Evolutionary conservation across 345 rosid genomes (phyloP), one percentile per base, ranked within the genome.

Genomic region (Psidium friedrichsthalianum): DNA sequence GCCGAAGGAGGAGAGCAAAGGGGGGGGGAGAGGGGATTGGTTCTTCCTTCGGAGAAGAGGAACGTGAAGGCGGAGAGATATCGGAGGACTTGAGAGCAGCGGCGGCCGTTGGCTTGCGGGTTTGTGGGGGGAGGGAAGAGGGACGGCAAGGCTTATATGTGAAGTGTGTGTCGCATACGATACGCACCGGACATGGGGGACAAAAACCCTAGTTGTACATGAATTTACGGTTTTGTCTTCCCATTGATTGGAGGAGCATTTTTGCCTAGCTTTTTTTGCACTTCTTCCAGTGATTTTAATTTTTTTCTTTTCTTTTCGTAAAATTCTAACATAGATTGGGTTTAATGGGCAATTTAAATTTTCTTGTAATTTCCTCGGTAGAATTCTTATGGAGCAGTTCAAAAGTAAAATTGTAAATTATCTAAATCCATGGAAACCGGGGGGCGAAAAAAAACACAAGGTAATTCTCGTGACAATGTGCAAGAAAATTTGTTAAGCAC

Each of bases 1-100:
- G 56, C 8, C 83, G 74, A 83, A 83, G 86, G 86, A 80, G 84
- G n/a, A n/a, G n/a, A n/a, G 85, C 87, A 86, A 18, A 86, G 82
- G 69, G 82, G 61, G 51, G 87, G 69, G 64, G 61, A 82, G 36
- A 64, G n/a, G n/a, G n/a, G n/a, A 86, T 82, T 16, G 25, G 18
- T 58, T 82, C n/a, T 86, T 36, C n/a, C 47, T 18, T 8, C 47
- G n/a, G 12, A 8, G 47, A 36, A 32, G 47, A n/a, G 47, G 24
- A 36, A 21, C 25, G 13, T 0, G 13, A 36, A 21, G 47, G 22
- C 3, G 47, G 6, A 32, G 47, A 22, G 20, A 36, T 42, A 15
- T 14, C n/a, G 20, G 78, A 18, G 54, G 55, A 53, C 21, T 15
- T 15, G 55, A 16, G 55, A 14, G 20, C 55, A 53, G 55, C 55